Percentiles rank a stretch among this genome's conserved stretches.
phyloP scores from a whole-genome alignment of 306 rosid species.

The Pyrus communis region DNA sequence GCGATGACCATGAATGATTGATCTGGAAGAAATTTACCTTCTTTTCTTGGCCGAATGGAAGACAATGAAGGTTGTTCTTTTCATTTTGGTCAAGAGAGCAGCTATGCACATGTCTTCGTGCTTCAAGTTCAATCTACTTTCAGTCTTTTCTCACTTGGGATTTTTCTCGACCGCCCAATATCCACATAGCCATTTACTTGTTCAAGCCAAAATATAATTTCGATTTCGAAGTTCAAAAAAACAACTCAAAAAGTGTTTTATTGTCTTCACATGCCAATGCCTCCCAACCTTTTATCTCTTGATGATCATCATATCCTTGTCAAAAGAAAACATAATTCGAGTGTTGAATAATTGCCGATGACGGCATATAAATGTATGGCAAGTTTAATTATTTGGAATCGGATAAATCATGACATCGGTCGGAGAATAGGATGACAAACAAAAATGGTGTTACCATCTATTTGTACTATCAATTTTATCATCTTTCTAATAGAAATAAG shows the following conservation, averaged over 20 bases:
- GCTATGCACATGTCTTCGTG: background rate
- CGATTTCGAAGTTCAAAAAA: slow-evolving; percentile 8
- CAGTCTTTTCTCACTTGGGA: background rate
- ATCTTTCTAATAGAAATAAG: too few relatives aligned
- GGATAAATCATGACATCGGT: too few relatives aligned
- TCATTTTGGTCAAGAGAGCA: background rate
- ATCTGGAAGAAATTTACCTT: background rate
- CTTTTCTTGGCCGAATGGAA: background rate
- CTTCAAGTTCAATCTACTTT: background rate
- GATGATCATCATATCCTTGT: background rate
- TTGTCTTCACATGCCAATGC: slow-evolving; percentile 26
- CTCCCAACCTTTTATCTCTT: background rate
- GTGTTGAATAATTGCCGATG: too few relatives aligned
- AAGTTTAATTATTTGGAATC: too few relatives aligned
- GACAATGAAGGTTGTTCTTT: background rate
- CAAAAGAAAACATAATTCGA: background rate
- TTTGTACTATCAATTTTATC: too few relatives aligned
- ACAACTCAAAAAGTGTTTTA: slow-evolving; percentile 13
- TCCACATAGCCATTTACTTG: background rate
- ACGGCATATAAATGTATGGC: too few relatives aligned
- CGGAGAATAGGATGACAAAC: too few relatives aligned
- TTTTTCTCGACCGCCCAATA: background rate
- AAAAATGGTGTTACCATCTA: too few relatives aligned
- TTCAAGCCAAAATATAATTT: background rate
- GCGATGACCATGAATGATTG: background rate